Percentiles rank a stretch among this genome's conserved stretches.
Conservation (phyloP, 1,139 yeast species). For the Blastobotrys proliferans region DNA sequence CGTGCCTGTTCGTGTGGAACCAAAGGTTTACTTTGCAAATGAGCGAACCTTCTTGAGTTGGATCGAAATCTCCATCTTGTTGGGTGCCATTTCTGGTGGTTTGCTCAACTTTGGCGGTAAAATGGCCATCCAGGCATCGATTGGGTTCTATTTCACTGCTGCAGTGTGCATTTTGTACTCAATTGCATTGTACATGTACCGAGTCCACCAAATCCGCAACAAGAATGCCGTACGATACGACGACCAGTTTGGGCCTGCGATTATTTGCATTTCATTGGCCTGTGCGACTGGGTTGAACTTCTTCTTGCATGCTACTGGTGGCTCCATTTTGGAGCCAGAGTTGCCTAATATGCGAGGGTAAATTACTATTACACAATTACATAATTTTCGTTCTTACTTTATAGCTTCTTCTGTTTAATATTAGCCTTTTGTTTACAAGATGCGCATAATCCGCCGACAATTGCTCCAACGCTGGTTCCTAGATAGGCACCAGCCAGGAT, state of each 20-base stretch:
- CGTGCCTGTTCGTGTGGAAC: slow-evolving; percentile 95
- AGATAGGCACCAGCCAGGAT: slow-evolving; percentile 72
- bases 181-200: slow-evolving; percentile 70
- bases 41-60: slow-evolving; percentile 97
- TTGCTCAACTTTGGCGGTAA: slow-evolving; percentile 85
- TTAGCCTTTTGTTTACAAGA: background rate
- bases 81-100: slow-evolving; percentile 94
- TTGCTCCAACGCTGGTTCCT: slow-evolving; percentile 62
- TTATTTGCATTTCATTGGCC: slow-evolving; percentile 70
- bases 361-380: background rate
- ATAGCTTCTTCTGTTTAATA: background rate
- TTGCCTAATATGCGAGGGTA: slow-evolving; percentile 4
- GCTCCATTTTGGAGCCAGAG: background rate
- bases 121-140: slow-evolving; percentile 72
- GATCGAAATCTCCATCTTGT: slow-evolving; percentile 91
- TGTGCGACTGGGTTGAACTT: slow-evolving; percentile 72
- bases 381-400: background rate
- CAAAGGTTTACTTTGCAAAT: slow-evolving; percentile 96
- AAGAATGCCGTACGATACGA: slow-evolving; percentile 82
- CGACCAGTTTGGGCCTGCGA: slow-evolving; percentile 82
- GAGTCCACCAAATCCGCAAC: slow-evolving; percentile 77
- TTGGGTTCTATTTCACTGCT: slow-evolving; percentile 85
- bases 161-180: slow-evolving; percentile 69
- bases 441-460: slow-evolving; percentile 26
- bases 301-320: slow-evolving; percentile 27